Percentiles rank a stretch among this genome's conserved stretches.
phyloP scores from a whole-genome alignment of 129 eudicot genomes.

The Chrysanthemum makinoi region DNA sequence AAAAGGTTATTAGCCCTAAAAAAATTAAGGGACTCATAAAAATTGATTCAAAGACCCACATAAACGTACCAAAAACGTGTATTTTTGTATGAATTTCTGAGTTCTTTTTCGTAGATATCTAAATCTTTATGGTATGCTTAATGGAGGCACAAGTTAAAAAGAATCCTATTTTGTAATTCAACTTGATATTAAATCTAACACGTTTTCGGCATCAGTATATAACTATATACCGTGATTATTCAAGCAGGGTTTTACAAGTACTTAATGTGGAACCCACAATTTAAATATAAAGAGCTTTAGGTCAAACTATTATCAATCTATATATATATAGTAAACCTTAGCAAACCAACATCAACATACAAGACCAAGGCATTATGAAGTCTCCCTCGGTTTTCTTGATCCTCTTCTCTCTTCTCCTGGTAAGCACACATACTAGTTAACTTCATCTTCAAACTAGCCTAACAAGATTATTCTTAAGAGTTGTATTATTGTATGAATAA shows the following conservation, averaged over 20 bases:
- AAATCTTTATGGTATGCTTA: too few relatives aligned
- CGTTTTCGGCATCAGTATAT: slow-evolving; percentile 2
- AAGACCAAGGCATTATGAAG: slow-evolving; percentile 40
- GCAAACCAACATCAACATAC: slow-evolving; percentile 17
- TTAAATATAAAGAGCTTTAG: slow-evolving; percentile 18
- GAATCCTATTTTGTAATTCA: background rate
- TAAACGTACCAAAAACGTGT: too few relatives aligned
- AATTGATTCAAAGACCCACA: too few relatives aligned
- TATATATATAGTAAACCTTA: slow-evolving; percentile 30
- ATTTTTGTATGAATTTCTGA: too few relatives aligned
- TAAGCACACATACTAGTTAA: slow-evolving; percentile 25
- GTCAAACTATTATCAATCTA: slow-evolving; percentile 40
- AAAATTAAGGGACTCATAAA: too few relatives aligned
- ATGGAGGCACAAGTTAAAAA: too few relatives aligned
- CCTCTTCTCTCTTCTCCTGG: slow-evolving; percentile 43
- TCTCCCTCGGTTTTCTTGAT: slow-evolving; percentile 33
- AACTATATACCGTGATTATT: slow-evolving; percentile 13
- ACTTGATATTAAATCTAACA: slow-evolving; percentile 13
- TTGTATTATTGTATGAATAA: background rate
- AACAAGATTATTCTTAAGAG: background rate
- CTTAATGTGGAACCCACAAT: slow-evolving; percentile 22
- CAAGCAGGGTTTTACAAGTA: slow-evolving; percentile 18
- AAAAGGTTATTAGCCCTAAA: too few relatives aligned
- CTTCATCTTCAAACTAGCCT: background rate
- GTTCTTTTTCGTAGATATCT: too few relatives aligned